A percentile compares a stretch with the other conserved stretches of the same genome.
Conservation (phyloP, 2,329 filamentous ascomycete species). For the Cryphonectria carpinicola region DNA sequence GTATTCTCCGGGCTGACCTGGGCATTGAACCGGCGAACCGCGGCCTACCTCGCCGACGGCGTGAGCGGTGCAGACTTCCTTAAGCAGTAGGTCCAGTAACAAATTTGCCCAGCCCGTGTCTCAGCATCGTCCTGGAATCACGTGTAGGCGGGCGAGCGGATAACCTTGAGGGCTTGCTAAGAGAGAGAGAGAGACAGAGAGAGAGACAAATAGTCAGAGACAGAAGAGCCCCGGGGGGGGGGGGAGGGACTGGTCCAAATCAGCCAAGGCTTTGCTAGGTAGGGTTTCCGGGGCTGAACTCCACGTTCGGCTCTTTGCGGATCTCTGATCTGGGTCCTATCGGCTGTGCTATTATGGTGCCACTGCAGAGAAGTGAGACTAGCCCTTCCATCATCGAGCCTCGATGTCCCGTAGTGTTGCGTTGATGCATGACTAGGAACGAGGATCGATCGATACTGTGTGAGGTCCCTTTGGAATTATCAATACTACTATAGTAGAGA, state of each 20-base stretch:
- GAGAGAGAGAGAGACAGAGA: no score
- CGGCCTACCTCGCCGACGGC: background rate
- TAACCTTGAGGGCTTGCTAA: no score
- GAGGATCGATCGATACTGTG: background rate
- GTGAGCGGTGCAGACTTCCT: constrained; percentile 8
- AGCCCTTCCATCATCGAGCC: background rate
- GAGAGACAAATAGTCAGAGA: background rate
- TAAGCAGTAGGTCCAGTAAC: background rate
- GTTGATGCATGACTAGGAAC: background rate
- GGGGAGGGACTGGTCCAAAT: background rate
- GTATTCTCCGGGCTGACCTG: constrained; percentile 1
- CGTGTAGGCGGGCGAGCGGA: no score
- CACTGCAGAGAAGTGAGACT: background rate
- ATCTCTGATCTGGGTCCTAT: background rate
- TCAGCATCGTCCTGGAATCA: background rate
- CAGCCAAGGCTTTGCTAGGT: background rate
- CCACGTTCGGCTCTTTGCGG: background rate
- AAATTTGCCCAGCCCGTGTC: background rate
- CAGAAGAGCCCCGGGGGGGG: no score
- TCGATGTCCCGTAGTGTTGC: background rate
- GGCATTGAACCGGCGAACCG: background rate
- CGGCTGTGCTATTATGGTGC: background rate
- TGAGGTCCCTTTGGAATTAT: background rate
- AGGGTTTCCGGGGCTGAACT: background rate
- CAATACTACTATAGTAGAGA: background rate